A percentile compares a stretch with the other conserved stretches of the same genome.
Conservation (phyloP, 2,329 filamentous ascomycete species). For the Neofusicoccum cordaticola region DNA sequence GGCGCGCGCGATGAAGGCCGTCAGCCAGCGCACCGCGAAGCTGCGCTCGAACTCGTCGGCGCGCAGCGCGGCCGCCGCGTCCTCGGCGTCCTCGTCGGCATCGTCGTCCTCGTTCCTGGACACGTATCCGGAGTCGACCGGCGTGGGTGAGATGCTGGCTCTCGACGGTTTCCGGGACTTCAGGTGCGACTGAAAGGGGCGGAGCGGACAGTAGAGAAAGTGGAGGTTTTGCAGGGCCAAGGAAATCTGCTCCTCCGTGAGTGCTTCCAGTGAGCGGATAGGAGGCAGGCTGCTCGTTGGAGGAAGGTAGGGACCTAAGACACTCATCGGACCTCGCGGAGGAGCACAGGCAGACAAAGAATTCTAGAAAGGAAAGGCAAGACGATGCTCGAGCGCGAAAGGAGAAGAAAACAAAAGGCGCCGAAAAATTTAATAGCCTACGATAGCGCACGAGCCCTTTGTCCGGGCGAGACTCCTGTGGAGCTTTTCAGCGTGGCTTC, state of each 20-base stretch:
- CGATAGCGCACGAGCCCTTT: no score
- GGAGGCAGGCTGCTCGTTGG: constrained; percentile 34
- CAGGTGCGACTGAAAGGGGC: constrained; percentile 23
- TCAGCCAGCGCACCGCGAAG: constrained; percentile 33
- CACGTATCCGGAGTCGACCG: constrained; percentile 35
- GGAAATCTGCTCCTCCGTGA: constrained; percentile 26
- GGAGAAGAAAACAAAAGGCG: background rate
- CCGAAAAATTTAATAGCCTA: no score
- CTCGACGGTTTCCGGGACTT: constrained; percentile 8
- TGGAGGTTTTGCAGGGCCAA: constrained; percentile 29
- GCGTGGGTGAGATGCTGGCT: constrained; percentile 18
- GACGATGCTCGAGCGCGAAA: no score
- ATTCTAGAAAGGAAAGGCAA: no score
- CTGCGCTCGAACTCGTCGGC: constrained; percentile 33
- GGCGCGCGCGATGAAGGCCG: constrained; percentile 28
- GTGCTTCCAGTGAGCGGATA: constrained; percentile 24
- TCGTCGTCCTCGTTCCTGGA: constrained; percentile 32
- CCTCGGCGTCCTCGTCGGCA: constrained; percentile 20
- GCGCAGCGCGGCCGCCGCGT: constrained; percentile 29
- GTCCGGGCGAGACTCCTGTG: no score
- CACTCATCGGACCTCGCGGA: constrained; percentile 25
- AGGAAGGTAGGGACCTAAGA: constrained; percentile 27
- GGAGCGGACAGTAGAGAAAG: constrained; percentile 33
- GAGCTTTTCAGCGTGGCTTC: no score
- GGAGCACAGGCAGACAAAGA: no score